phyloP scores from a whole-genome alignment of 805 yeast species.

The Pichia occidentalis region DNA sequence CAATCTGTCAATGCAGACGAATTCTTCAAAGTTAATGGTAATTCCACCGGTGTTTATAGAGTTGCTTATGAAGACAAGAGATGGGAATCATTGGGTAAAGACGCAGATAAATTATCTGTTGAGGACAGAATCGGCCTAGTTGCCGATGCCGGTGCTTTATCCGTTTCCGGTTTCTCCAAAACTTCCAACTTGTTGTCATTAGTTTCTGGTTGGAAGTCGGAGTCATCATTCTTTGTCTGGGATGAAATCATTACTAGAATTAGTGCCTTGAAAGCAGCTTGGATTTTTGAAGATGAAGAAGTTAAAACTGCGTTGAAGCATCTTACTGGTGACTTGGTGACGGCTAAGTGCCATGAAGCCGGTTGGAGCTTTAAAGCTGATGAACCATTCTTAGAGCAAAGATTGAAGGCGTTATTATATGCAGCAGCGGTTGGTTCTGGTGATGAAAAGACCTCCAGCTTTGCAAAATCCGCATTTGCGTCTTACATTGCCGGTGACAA shows the following conservation, averaged over 20 bases:
- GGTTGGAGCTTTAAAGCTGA: slow-evolving; percentile 85
- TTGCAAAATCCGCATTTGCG: slow-evolving; percentile 25
- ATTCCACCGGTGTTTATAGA: slow-evolving; percentile 47
- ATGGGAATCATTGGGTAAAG: slow-evolving; percentile 33
- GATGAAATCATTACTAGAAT: slow-evolving; percentile 43
- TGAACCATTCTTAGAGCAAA: slow-evolving; percentile 41
- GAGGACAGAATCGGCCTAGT: slow-evolving; percentile 51
- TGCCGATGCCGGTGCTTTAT: slow-evolving; percentile 48
- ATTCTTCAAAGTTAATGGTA: slow-evolving; percentile 45
- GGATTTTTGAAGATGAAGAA: slow-evolving; percentile 35
- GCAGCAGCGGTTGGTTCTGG: slow-evolving; percentile 36
- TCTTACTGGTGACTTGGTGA: slow-evolving; percentile 28
- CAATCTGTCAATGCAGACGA: slow-evolving; percentile 17
- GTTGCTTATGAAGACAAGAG: slow-evolving; percentile 41
- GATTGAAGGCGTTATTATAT: slow-evolving; percentile 38
- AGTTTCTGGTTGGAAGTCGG: slow-evolving; percentile 34
- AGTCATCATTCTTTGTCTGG: slow-evolving; percentile 49
- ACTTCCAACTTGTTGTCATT: slow-evolving; percentile 43
- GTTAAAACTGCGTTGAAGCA: slow-evolving; percentile 28
- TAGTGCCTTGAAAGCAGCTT: slow-evolving; percentile 25
- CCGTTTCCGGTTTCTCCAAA: slow-evolving; percentile 40
- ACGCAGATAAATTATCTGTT: slow-evolving; percentile 35
- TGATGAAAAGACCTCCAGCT: slow-evolving; percentile 33
- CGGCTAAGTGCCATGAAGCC: slow-evolving; percentile 36
- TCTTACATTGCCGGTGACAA: slow-evolving; percentile 23